These are phyloP conservation scores for Euclidium syriacum DNA, from an alignment of 345 rosid species.

Conservation along the genomic window DNA sequence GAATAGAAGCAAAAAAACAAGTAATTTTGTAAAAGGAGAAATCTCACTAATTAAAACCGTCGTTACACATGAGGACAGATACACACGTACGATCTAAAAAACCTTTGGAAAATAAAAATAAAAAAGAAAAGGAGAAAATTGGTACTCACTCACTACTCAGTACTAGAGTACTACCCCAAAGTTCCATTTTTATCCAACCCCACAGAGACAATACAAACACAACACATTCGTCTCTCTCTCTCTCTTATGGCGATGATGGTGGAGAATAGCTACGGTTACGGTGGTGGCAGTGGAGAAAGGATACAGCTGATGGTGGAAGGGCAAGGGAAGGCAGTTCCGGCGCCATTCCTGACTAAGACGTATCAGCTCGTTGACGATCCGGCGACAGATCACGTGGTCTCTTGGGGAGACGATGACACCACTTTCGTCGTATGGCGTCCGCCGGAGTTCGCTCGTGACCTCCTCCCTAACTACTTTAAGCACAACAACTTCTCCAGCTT, in stretches of 20 bases:
- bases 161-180: too few relatives aligned
- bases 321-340: constrained; percentile 79
- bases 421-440: constrained; percentile 95
- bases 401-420: constrained; percentile 90
- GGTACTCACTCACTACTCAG: too few relatives aligned
- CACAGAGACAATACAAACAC: constrained; percentile 22
- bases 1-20: too few relatives aligned
- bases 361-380: constrained; percentile 95
- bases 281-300: constrained; percentile 44
- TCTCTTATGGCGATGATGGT: constrained; percentile 16
- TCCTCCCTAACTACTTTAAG: constrained; percentile 93
- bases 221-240: constrained; percentile 2
- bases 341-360: constrained; percentile 93
- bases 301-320: constrained; percentile 76
- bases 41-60: too few relatives aligned
- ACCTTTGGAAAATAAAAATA: too few relatives aligned
- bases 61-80: too few relatives aligned
- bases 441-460: constrained; percentile 92
- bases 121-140: too few relatives aligned
- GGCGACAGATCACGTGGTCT: constrained; percentile 72
- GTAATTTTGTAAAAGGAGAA: too few relatives aligned
- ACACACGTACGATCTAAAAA: too few relatives aligned
- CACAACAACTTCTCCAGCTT: constrained; percentile 98
- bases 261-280: constrained; percentile 24
- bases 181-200: constrained; percentile 40